Percentiles rank a stretch among this genome's conserved stretches.
These are phyloP conservation scores for Oropetium thomaeum DNA, from an alignment of 176 grass and related monocot genomes.

Conservation along the genomic window DNA sequence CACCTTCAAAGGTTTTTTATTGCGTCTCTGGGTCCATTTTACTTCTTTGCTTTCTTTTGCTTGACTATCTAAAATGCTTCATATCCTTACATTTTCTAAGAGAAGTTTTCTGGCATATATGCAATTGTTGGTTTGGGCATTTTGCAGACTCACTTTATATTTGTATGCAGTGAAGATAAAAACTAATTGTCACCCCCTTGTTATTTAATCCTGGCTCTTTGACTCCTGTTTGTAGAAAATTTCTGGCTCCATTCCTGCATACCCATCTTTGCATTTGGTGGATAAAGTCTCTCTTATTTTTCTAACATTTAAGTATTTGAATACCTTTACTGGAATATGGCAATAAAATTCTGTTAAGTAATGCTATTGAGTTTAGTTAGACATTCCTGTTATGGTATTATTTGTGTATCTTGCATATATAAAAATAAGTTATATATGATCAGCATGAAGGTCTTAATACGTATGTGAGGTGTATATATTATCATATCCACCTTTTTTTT, in stretches of 20 bases:
- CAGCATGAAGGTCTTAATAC: too few species aligned
- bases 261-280: neutral
- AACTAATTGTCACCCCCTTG: neutral
- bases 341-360: neutral
- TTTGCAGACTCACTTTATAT: neutral
- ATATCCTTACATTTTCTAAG: neutral
- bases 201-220: neutral
- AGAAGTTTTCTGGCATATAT: neutral
- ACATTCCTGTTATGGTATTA: neutral
- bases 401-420: neutral
- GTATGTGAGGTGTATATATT: too few species aligned
- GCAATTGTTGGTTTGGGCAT: neutral
- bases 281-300: neutral
- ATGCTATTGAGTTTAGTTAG: constrained; percentile 1
- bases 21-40: neutral
- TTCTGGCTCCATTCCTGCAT: neutral
- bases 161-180: neutral
- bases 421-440: too few species aligned
- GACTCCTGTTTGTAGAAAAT: neutral
- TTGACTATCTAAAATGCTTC: neutral
- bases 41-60: neutral
- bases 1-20: constrained; percentile 81
- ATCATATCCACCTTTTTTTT: too few species aligned
- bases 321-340: neutral
- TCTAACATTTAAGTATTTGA: neutral